These are phyloP conservation scores for Apodospora peruviana DNA, from an alignment of 495 filamentous ascomycete species.

Conservation along the genomic window DNA sequence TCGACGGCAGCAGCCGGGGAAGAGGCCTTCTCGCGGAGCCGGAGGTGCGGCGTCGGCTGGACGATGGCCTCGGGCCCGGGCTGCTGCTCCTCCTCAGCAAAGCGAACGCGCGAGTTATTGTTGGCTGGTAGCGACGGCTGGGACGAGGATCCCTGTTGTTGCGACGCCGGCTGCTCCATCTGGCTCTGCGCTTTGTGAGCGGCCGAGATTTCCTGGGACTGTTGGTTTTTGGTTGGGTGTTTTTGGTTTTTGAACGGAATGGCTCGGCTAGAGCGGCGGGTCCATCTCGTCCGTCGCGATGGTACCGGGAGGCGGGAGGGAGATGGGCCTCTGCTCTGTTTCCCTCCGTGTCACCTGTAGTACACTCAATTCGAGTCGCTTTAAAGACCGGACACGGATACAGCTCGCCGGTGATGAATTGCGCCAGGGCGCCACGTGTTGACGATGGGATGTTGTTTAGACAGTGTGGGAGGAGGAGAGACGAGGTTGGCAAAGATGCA, in stretches of 20 bases:
- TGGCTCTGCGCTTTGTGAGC: neutral
- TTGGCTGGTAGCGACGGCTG: neutral
- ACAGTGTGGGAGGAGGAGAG: no score
- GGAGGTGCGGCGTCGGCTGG: neutral
- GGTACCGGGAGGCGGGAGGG: neutral
- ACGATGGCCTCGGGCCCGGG: neutral
- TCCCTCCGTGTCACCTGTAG: no score
- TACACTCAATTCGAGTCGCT: no score
- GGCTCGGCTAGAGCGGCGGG: conserved; percentile 14
- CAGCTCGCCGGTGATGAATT: no score
- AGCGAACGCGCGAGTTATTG: conserved; percentile 17
- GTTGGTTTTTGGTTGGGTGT: neutral
- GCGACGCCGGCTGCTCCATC: conserved; percentile 9
- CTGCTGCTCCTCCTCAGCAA: conserved; percentile 16
- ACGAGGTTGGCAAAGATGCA: no score
- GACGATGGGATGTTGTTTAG: no score
- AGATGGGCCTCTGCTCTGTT: no score
- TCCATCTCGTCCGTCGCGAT: conserved; percentile 16
- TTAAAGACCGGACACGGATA: no score
- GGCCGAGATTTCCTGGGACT: neutral
- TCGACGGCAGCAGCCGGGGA: neutral
- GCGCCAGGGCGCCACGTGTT: no score
- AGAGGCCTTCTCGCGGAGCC: neutral
- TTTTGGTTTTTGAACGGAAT: no score
- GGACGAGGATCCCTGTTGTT: conserved; percentile 18